These are phyloP conservation scores for Cicer judaicum DNA, from an alignment of 306 rosid species.

Conservation along the genomic window DNA sequence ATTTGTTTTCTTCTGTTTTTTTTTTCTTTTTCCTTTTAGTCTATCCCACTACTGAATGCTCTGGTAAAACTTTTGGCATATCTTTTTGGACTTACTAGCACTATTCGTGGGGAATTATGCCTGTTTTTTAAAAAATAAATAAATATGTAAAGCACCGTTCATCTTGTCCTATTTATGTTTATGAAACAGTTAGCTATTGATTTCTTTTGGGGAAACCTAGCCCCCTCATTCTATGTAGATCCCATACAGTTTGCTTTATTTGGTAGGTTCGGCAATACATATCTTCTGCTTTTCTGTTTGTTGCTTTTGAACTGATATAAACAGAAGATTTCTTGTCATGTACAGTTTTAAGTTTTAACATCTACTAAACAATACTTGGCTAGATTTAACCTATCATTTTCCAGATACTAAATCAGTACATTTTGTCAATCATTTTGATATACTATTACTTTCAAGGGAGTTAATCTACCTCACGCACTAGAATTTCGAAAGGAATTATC, in stretches of 20 bases:
- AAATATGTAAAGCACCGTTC: background rate
- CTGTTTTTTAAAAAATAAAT: constrained; percentile 5
- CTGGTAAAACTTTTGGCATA: background rate
- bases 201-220: background rate
- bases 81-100: constrained; percentile 17
- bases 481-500: constrained; percentile 73
- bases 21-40: constrained; percentile 25
- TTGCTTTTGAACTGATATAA: constrained; percentile 25
- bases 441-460: constrained; percentile 65
- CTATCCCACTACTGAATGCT: constrained; percentile 12
- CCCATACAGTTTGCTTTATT: constrained; percentile 20
- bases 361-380: constrained; percentile 12
- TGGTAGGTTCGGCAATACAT: constrained; percentile 4
- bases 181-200: background rate
- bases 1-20: constrained; percentile 21
- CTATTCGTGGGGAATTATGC: background rate
- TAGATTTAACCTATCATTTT: constrained; percentile 18
- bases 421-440: constrained; percentile 32
- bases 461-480: constrained; percentile 68
- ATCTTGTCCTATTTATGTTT: constrained; percentile 4
- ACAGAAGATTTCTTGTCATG: constrained; percentile 16
- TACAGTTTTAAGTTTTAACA: constrained; percentile 15
- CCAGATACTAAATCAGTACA: background rate
- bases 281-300: constrained; percentile 31
- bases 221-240: constrained; percentile 28